Conservation (phyloP, 805 yeast species). For the Metschnikowia lachancei region DNA sequence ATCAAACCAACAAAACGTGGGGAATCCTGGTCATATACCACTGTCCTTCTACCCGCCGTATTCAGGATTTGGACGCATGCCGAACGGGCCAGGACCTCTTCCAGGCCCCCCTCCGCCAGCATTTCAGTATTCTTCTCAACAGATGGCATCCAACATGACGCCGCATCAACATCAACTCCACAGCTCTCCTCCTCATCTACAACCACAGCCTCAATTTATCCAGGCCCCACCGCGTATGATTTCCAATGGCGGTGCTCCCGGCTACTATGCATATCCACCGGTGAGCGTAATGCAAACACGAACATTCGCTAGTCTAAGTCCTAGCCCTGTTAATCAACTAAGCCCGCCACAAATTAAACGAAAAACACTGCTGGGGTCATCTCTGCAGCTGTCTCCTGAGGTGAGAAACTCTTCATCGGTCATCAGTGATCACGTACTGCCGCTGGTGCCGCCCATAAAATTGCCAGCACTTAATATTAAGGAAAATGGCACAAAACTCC, state of each 20-base stretch:
- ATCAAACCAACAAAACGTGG: not conserved
- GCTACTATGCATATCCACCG: constrained; percentile 11
- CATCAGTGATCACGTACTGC: not conserved
- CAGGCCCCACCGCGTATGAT: constrained; percentile 7
- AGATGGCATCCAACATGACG: not conserved
- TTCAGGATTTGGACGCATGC: constrained; percentile 34
- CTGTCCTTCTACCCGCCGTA: constrained; percentile 33
- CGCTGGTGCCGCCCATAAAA: constrained; percentile 9
- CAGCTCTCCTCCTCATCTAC: constrained; percentile 5
- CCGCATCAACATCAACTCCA: constrained; percentile 3
- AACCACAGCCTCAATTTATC: constrained; percentile 6
- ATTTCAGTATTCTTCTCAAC: constrained; percentile 2
- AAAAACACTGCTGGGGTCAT: not conserved
- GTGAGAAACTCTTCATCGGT: not conserved
- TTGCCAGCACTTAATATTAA: constrained; percentile 15
- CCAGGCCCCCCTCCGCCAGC: constrained; percentile 42
- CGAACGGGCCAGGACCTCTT: constrained; percentile 43
- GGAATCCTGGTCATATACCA: constrained; percentile 2
- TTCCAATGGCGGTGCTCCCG: constrained; percentile 4
- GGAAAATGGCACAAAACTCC: not conserved
- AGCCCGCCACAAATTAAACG: not conserved
- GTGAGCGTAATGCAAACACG: constrained; percentile 1
- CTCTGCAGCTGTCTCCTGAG: not conserved
- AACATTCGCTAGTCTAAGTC: constrained; percentile 1
- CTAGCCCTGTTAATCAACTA: not conserved